Evolutionary conservation across 2,329 filamentous ascomycete genomes (phyloP), one percentile per base, ranked within the genome.

Genomic region (Trichophyton equinum): DNA sequence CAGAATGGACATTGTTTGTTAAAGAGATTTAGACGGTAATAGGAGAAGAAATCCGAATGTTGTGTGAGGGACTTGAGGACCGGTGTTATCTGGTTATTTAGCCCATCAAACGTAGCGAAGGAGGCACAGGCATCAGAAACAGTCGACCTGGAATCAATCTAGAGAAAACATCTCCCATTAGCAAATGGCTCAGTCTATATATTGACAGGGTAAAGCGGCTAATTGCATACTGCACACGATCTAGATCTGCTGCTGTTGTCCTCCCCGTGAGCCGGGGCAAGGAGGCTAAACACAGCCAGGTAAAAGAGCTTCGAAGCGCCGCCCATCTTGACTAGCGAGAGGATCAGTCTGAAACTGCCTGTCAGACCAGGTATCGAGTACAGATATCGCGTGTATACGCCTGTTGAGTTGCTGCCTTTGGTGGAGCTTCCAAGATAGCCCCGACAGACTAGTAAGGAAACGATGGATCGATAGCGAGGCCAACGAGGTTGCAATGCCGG

Each of bases 1-100:
- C 94, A 99, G 73, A 97, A 99, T 0, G 94, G 94, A 70, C 94
- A 99, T 75, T 84, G 85, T 74, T 94, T 96, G 74, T 95, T 88
- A 75, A 90, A 99, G 20, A 99, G 82, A 73, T 96, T 97, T 53
- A 99, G 78, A 62, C 94, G 87, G 77, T 97, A 99, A 75, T 97
- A 91, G 59, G 92, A 92, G 76, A 99, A 99, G 81, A 96, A 99
- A 75, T 99, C 94, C 73, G 92, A 95, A 59, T 88, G 85, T 67
- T 84, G 84, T 0, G 90, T 95, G 53, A 99, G 83, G 60, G 89
- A 86, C 68, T 89, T 82, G 67, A 99, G 77, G 59, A 85, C 82
- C 18, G 91, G 88, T 68, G 86, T 85, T 64, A 96, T 80, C 63
- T 84, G 82, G 66, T 80, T 75, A 75, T 97, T 99, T 60, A 99